These are phyloP conservation scores for Ustulina deusta DNA, from an alignment of 2,329 filamentous ascomycete species.

Conservation along the genomic window DNA sequence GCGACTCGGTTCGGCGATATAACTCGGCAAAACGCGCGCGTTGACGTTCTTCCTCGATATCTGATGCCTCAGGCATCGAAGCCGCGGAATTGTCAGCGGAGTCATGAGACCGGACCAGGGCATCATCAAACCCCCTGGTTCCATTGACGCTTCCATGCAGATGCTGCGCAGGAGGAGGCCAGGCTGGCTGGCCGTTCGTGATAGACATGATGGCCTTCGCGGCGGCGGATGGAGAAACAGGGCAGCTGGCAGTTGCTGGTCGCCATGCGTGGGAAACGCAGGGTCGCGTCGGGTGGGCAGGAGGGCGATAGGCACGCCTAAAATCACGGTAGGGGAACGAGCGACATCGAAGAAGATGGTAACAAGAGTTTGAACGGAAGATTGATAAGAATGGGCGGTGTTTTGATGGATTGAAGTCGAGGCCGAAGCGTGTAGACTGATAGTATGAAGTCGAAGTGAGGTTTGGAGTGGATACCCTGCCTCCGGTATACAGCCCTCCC, in stretches of 20 bases:
- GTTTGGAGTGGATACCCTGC: conserved; percentile 44
- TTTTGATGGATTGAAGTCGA: conserved; percentile 64
- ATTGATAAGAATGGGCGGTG: conserved; percentile 57
- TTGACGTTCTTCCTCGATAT: conserved; percentile 76
- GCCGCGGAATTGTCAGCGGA: conserved; percentile 62
- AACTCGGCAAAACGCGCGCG: conserved; percentile 81
- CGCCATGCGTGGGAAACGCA: conserved; percentile 67
- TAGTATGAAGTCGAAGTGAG: conserved; percentile 65
- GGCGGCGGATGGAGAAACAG: conserved; percentile 61
- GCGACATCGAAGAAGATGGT: conserved; percentile 66
- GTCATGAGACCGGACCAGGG: conserved; percentile 62
- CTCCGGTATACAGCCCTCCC: conserved; percentile 24
- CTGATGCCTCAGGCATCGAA: conserved; percentile 72
- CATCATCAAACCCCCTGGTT: conserved; percentile 70
- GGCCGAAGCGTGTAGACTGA: conserved; percentile 63
- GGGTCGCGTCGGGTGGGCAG: conserved; percentile 64
- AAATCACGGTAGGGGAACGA: conserved; percentile 63
- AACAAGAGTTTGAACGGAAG: conserved; percentile 54
- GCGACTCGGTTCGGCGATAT: conserved; percentile 81
- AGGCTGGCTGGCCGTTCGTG: conserved; percentile 73
- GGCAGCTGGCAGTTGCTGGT: conserved; percentile 65
- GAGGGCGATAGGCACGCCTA: conserved; percentile 60
- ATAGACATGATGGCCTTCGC: conserved; percentile 71
- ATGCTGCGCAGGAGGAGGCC: conserved; percentile 69
- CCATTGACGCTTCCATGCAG: conserved; percentile 55